Evolutionary conservation across 2,329 filamentous ascomycete genomes (phyloP).

Genomic region (Botrytis fragariae): DNA sequence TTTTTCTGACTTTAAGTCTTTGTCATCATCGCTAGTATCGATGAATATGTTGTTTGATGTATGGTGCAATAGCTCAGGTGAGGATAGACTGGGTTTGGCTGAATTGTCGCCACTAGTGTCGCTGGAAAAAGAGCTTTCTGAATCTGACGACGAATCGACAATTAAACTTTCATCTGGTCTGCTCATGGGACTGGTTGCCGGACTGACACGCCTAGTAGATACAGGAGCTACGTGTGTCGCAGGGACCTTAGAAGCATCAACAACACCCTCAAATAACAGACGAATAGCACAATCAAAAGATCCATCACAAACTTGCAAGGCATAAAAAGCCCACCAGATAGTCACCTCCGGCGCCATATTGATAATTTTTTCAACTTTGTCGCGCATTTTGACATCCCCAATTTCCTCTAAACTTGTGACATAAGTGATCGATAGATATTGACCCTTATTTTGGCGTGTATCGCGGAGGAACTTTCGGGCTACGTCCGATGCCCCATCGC

Average conservation of each 20-base stretch:
- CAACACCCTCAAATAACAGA: neutral
- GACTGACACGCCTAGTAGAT: neutral
- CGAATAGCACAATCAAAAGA: neutral
- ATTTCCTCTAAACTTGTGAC: neutral
- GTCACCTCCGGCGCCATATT: neutral
- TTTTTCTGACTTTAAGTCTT: neutral
- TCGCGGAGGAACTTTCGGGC: neutral
- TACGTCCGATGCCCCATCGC: neutral
- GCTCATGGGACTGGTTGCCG: neutral
- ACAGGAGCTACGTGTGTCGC: neutral
- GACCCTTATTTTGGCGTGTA: neutral
- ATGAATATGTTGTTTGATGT: neutral
- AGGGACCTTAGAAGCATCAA: constrained; percentile 1
- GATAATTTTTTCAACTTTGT: neutral
- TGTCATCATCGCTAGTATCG: neutral
- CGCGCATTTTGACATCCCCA: neutral
- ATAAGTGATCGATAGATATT: neutral
- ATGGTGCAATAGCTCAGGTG: neutral
- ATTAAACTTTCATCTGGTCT: neutral
- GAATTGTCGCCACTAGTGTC: neutral
- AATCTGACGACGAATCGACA: neutral
- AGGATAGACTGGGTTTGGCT: neutral
- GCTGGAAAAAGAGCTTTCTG: neutral
- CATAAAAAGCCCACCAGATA: constrained; percentile 11
- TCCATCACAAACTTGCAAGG: constrained; percentile 7